Conservation (phyloP, 768 basidiomycete species). For the Polyporus arcularius region DNA sequence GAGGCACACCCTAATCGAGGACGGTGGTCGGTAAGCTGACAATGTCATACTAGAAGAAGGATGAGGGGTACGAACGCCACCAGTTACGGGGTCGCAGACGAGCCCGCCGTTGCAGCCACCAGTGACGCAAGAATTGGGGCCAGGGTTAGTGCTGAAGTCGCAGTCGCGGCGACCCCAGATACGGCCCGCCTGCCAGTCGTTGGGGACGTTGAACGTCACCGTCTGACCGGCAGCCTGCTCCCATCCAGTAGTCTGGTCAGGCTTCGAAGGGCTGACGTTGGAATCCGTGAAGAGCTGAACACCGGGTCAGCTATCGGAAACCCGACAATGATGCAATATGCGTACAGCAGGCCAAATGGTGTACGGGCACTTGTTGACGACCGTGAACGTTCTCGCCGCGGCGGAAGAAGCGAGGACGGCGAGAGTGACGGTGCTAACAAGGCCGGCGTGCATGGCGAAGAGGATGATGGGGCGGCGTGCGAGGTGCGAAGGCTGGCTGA, state of each 20-base stretch:
- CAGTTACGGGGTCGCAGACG: slow-evolving; percentile 33
- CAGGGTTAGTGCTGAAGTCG: slow-evolving; percentile 35
- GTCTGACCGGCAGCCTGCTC: background rate
- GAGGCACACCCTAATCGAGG: slow-evolving; percentile 33
- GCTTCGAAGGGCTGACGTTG: slow-evolving; percentile 13
- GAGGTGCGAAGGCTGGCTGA: background rate
- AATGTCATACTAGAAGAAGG: background rate
- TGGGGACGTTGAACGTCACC: slow-evolving; percentile 27
- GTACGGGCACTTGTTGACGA: slow-evolving; percentile 40
- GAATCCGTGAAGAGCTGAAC: slow-evolving; percentile 34
- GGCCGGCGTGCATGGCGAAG: background rate
- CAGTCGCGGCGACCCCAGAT: slow-evolving; percentile 44
- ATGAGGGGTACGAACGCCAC: slow-evolving; percentile 4
- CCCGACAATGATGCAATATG: background rate
- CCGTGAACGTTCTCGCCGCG: slow-evolving; percentile 32
- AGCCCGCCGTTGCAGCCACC: slow-evolving; percentile 45
- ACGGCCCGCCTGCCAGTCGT: slow-evolving; percentile 41
- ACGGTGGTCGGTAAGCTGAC: background rate
- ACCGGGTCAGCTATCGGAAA: background rate
- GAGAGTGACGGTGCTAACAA: background rate
- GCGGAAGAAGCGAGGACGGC: background rate
- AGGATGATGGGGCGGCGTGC: background rate
- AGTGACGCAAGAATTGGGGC: slow-evolving; percentile 32
- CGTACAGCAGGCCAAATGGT: slow-evolving; percentile 37
- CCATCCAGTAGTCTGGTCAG: background rate